Evolutionary conservation across 306 rosid genomes (phyloP).

Genomic region (Myrica gale): DNA sequence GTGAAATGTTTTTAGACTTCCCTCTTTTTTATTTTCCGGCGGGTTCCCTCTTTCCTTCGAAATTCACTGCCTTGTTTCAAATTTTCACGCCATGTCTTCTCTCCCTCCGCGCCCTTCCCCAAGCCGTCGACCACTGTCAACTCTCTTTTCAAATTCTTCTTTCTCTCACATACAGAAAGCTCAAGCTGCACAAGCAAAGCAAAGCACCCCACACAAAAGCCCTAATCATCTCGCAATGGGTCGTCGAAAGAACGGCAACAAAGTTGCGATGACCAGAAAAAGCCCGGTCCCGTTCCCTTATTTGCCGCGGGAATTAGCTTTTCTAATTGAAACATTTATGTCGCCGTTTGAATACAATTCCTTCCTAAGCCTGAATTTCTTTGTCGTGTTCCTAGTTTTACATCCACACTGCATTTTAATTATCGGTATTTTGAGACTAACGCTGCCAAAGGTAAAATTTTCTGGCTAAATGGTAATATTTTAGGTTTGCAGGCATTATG

Average conservation of each 20-base stretch:
- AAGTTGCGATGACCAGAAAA: no score
- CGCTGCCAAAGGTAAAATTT: conserved; percentile 63
- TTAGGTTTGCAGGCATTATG: neutral
- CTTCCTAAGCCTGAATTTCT: neutral
- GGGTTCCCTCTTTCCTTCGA: no score
- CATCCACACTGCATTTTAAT: conserved; percentile 90
- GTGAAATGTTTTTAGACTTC: no score
- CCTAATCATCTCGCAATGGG: conserved; percentile 44
- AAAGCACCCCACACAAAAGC: conserved; percentile 13
- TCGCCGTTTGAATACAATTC: neutral
- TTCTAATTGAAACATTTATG: conserved; percentile 35
- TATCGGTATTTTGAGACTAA: conserved; percentile 96
- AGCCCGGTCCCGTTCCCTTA: no score
- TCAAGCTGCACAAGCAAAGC: neutral
- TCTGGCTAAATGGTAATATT: neutral
- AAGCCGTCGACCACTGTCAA: no score
- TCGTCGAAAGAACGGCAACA: conserved; percentile 51
- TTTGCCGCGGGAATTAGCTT: conserved; percentile 98
- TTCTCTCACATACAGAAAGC: neutral
- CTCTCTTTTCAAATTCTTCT: no score
- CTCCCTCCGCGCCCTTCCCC: no score
- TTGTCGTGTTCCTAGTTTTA: no score
- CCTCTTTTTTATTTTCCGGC: no score
- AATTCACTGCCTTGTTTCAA: no score
- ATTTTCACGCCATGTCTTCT: no score